Conservation (phyloP, 2,329 filamentous ascomycete genomes). For the Botrytis paeoniae region DNA sequence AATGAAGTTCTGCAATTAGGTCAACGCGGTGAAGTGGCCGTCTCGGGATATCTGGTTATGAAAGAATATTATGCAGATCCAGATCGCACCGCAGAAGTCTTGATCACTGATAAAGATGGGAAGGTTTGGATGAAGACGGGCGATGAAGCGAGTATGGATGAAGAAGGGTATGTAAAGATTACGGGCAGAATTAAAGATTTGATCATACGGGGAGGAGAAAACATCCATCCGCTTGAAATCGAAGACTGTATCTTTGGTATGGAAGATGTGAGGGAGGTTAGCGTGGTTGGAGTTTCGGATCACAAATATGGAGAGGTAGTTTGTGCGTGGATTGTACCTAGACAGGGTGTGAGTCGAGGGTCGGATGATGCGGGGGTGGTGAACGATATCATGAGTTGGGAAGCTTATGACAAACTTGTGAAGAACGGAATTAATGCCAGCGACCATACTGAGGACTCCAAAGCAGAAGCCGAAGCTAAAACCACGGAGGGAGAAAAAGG, state of each 20-base stretch:
- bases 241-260: conserved; percentile 83
- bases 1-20: conserved; percentile 58
- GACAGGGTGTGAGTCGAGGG: conserved; percentile 31
- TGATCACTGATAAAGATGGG: conserved; percentile 43
- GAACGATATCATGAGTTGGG: conserved; percentile 15
- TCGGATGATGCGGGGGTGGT: conserved; percentile 32
- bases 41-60: conserved; percentile 86
- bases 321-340: conserved; percentile 73
- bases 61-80: conserved; percentile 83
- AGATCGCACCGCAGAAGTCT: conserved; percentile 64
- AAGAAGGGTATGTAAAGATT: conserved; percentile 79
- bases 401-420: not conserved
- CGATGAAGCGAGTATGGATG: conserved; percentile 85
- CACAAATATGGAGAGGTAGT: conserved; percentile 82
- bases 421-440: not conserved
- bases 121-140: conserved; percentile 84
- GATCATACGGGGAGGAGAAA: conserved; percentile 93
- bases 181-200: conserved; percentile 92
- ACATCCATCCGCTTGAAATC: conserved; percentile 90
- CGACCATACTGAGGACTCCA: not conserved
- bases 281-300: conserved; percentile 81
- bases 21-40: conserved; percentile 74
- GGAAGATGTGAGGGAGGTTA: conserved; percentile 67
- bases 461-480: not conserved
- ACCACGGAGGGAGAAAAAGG: conserved; percentile 24